These are phyloP conservation scores for Trichoderma parareesei DNA, from an alignment of 495 filamentous ascomycete genomes.

Conservation along the genomic window DNA sequence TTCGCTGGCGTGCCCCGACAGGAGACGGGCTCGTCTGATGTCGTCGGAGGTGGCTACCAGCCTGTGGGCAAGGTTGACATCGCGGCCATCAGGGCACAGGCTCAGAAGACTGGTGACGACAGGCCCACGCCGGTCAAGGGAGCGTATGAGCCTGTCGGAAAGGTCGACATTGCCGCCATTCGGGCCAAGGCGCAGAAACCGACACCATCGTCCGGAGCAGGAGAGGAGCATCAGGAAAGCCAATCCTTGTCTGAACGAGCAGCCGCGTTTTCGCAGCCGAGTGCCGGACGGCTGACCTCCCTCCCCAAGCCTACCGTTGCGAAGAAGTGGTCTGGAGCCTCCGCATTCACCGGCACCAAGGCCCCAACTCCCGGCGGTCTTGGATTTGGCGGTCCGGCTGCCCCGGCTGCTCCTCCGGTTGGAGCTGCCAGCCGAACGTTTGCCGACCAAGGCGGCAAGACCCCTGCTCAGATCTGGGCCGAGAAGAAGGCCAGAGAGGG, in stretches of 20 bases:
- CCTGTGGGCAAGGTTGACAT: slow-evolving; percentile 96
- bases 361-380: slow-evolving; percentile 67
- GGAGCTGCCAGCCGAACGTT: slow-evolving; percentile 84
- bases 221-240: slow-evolving; percentile 38
- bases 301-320: slow-evolving; percentile 91
- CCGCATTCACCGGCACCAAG: slow-evolving; percentile 80
- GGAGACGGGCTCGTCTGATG: slow-evolving; percentile 43
- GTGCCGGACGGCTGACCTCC: slow-evolving; percentile 69
- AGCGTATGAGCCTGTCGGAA: slow-evolving; percentile 84
- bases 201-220: slow-evolving; percentile 28
- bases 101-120: slow-evolving; percentile 63
- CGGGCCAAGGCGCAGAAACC: slow-evolving; percentile 68
- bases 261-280: slow-evolving; percentile 44
- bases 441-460: slow-evolving; percentile 91
- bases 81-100: slow-evolving; percentile 73
- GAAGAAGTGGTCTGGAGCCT: slow-evolving; percentile 67
- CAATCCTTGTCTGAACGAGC: slow-evolving; percentile 60
- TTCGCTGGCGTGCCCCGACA: slow-evolving; percentile 33
- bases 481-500: slow-evolving; percentile 88
- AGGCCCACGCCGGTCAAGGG: slow-evolving; percentile 79
- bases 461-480: slow-evolving; percentile 92
- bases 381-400: slow-evolving; percentile 42
- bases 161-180: slow-evolving; percentile 92
- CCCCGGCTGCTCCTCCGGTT: slow-evolving; percentile 47
- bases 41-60: slow-evolving; percentile 88